Conservation (phyloP, 768 basidiomycete genomes). For the Boletus reticulatus region DNA sequence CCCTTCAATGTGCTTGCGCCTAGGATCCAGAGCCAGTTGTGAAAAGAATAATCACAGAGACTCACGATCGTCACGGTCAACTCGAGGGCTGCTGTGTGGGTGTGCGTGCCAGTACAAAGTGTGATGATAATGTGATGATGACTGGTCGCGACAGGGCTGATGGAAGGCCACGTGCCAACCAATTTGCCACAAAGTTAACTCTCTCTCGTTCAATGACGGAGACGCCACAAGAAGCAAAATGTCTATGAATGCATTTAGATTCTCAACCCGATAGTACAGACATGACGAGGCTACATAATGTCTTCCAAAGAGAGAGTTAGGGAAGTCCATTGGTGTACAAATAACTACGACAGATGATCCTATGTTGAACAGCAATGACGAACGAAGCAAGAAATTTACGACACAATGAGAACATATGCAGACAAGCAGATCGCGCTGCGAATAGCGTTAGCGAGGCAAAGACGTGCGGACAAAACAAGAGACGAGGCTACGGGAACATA, state of each 20-base stretch:
- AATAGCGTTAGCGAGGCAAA: slow-evolving; percentile 20
- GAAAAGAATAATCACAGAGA: not conserved
- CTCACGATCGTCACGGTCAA: not conserved
- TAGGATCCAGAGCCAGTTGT: not conserved
- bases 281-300: slow-evolving; percentile 29
- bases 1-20: too few relatives aligned
- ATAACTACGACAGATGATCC: slow-evolving; percentile 28
- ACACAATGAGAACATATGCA: slow-evolving; percentile 20
- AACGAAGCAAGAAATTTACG: slow-evolving; percentile 16
- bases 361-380: slow-evolving; percentile 25
- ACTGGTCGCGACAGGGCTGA: slow-evolving; percentile 5
- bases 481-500: slow-evolving; percentile 65
- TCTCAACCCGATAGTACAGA: slow-evolving; percentile 24
- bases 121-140: not conserved
- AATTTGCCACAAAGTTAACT: slow-evolving; percentile 10
- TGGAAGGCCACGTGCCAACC: slow-evolving; percentile 3
- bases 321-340: slow-evolving; percentile 33
- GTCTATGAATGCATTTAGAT: slow-evolving; percentile 21
- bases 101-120: not conserved
- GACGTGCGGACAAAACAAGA: slow-evolving; percentile 10
- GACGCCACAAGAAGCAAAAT: slow-evolving; percentile 5
- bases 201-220: not conserved
- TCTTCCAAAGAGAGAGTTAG: slow-evolving; percentile 21
- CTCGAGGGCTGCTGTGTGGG: not conserved
- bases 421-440: slow-evolving; percentile 29